These are phyloP conservation scores for Auricularia auricula-judae DNA, from an alignment of 768 basidiomycete genomes.

Conservation along the genomic window DNA sequence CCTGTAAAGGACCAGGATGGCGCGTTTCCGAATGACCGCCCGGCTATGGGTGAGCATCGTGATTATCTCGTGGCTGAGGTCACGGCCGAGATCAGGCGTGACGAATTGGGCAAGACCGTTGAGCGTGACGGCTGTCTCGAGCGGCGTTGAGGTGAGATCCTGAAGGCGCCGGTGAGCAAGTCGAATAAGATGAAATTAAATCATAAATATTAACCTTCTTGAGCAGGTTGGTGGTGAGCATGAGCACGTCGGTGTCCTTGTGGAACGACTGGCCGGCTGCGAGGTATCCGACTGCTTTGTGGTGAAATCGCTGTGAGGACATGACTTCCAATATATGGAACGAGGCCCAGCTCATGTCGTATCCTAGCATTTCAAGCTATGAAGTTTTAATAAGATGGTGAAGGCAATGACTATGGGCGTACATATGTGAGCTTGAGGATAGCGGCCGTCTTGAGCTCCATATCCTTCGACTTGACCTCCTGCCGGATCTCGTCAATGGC, in stretches of 20 bases:
- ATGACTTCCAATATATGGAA: conserved; percentile 98
- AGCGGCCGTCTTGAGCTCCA: conserved; percentile 93
- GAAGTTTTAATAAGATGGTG: conserved; percentile 1
- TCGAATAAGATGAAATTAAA: neutral
- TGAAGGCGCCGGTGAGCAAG: conserved; percentile 19
- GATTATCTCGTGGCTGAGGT: conserved; percentile 75
- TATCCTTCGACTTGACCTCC: conserved; percentile 88
- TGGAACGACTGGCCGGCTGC: conserved; percentile 86
- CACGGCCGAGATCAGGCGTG: conserved; percentile 81
- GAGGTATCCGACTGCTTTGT: conserved; percentile 93
- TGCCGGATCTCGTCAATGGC: conserved; percentile 89
- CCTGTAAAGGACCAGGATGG: conserved; percentile 74
- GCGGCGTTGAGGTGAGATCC: conserved; percentile 72
- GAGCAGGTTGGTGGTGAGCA: conserved; percentile 89
- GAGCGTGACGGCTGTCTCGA: conserved; percentile 64
- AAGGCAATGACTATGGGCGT: conserved; percentile 19
- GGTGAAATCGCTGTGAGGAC: conserved; percentile 83
- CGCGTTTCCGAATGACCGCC: conserved; percentile 80
- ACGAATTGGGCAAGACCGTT: conserved; percentile 79
- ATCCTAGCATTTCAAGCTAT: conserved; percentile 95
- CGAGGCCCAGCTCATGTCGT: conserved; percentile 90
- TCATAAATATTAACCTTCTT: conserved; percentile 60
- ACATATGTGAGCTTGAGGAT: conserved; percentile 96
- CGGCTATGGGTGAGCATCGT: conserved; percentile 85
- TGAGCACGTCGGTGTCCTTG: conserved; percentile 91